These are phyloP conservation scores for Prototheca wickerhamii DNA, from an alignment of 163 green algal genomes.

Conservation along the genomic window DNA sequence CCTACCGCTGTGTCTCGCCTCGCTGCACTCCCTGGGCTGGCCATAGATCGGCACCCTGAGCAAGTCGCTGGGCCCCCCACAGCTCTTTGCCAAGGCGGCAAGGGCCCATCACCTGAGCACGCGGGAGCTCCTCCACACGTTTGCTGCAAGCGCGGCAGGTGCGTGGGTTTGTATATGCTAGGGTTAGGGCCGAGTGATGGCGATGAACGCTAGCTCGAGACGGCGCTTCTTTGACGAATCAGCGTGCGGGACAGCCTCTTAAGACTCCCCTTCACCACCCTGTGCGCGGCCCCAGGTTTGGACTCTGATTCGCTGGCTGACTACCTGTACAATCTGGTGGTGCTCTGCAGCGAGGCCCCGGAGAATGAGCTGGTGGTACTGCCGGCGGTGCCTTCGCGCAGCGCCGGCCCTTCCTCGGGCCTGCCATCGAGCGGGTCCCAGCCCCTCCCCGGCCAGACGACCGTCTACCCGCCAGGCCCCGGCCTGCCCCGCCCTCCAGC, in stretches of 20 bases:
- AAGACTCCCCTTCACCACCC: too few species aligned
- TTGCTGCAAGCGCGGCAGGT: neutral
- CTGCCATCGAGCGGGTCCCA: too few species aligned
- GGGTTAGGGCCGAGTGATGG: too few species aligned
- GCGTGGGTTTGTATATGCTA: too few species aligned
- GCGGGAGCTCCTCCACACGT: neutral
- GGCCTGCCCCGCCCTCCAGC: too few species aligned
- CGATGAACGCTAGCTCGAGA: too few species aligned
- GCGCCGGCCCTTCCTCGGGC: neutral
- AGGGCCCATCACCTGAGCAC: neutral
- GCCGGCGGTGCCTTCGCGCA: neutral
- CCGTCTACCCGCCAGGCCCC: too few species aligned
- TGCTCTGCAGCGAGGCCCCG: neutral
- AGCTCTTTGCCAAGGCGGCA: neutral
- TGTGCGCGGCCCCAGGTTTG: too few species aligned
- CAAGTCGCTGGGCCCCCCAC: neutral
- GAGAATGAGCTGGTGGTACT: neutral
- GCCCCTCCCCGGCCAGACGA: too few species aligned
- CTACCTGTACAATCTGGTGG: constrained; percentile 1
- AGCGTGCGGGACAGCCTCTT: too few species aligned
- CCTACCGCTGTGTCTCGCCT: neutral
- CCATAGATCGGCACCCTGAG: neutral
- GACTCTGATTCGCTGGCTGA: neutral
- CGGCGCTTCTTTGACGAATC: too few species aligned
- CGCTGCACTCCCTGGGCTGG: neutral